Base-by-base conservation (phyloP, 1,139 yeast species). In the Yamadazyma trypodendri region DNA sequence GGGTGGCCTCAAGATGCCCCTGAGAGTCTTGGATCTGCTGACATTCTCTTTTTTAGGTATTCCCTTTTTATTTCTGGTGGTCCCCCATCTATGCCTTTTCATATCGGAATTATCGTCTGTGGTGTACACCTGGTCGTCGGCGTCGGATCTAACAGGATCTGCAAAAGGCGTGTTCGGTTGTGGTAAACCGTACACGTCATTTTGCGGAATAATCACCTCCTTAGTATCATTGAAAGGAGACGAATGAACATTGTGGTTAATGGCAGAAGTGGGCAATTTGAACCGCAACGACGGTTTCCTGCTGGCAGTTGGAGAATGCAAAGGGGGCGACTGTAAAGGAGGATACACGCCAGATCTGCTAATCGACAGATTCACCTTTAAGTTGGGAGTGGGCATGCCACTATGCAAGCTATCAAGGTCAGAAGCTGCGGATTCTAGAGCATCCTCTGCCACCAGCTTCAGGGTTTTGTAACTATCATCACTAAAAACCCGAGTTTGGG, bases 21-120 rank as follows among this genome's bases (percentile, higher is more conserved):
- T 63, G 32, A 77, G 54, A 0, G 83, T 76, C 46, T 65, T 74
- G 21, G 73, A 65, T 41, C 83, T 57, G 21, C 62, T 59, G 18
- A 75, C 65, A 24, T 65, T 66, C 38, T 68, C 74, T 42, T 56
- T 57, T 28, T 62, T 60, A 4, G 89, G 88, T 34, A 75, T 69
- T n/a, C 95, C 95, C 46, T 79, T 75, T 45, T 80, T 81, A 52
- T 81, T 79, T 49, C 96, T 74, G 44, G 84, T 86, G 7, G 97
- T 88, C 40, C 96, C 97, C 96, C 96, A 85, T 62, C 96, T 74
- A 51, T 81, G 77, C 51, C 95, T 75, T 52, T 84, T 80, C 80
- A 81, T 81, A 4, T 65, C 53, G 14, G 44, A 44, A 8, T 44
- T 34, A 28, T 45, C 44, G 21, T 46, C 37, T 27, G 35, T 37